Conservation (phyloP, 2,329 filamentous ascomycete species). For the Penicillium polonicum region DNA sequence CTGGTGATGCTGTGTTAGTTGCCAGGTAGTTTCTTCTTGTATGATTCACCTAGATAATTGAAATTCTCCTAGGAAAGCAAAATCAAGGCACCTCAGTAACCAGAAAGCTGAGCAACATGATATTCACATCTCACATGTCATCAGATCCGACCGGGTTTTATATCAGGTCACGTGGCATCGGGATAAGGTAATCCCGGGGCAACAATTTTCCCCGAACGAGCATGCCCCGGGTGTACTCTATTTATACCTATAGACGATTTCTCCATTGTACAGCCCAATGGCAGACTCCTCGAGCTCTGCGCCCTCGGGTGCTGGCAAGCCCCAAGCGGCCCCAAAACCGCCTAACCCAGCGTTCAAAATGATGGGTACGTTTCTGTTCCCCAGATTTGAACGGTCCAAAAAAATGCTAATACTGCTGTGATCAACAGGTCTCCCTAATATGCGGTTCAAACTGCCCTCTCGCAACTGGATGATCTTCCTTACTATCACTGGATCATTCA, state of each 20-base stretch:
- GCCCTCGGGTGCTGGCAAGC: conserved; percentile 38
- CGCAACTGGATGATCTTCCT: conserved; percentile 98
- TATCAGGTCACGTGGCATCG: conserved; percentile 16
- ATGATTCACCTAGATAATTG: background rate
- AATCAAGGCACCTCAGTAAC: background rate
- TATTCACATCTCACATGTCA: background rate
- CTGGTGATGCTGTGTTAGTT: background rate
- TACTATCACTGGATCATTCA: conserved; percentile 72
- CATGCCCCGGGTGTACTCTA: conserved; percentile 3
- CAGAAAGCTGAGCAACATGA: background rate
- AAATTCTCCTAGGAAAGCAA: too few species aligned
- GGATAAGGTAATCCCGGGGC: conserved; percentile 13
- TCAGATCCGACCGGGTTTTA: background rate
- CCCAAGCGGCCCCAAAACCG: conserved; percentile 42
- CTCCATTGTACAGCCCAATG: conserved; percentile 28
- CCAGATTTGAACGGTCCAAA: background rate
- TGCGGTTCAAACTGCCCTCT: conserved; percentile 82
- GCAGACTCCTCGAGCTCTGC: conserved; percentile 39
- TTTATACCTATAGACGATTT: background rate
- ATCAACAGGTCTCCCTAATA: conserved; percentile 69
- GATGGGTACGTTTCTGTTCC: conserved; percentile 52
- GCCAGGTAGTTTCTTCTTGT: background rate
- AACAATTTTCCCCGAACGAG: conserved; percentile 21
- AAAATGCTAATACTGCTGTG: conserved; percentile 14
- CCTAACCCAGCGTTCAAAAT: conserved; percentile 73